Base-by-base conservation (phyloP, 495 filamentous ascomycete species). In the Neurospora sp. region DNA sequence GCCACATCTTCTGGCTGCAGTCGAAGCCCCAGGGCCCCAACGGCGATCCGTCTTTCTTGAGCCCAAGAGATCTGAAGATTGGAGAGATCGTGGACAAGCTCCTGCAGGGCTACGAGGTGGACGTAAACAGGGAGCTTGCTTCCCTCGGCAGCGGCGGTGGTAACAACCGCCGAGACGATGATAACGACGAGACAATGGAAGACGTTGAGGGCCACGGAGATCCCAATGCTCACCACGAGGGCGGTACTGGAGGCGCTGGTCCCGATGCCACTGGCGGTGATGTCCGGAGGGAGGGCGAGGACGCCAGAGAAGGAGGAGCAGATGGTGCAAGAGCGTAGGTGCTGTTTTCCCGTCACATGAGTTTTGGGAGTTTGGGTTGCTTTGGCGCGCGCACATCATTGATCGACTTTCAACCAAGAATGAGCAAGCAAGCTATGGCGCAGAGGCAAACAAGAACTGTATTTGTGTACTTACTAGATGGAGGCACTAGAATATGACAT, bases 271-370 rank as follows among this genome's bases (percentile, higher is more conserved):
- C 94, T 1, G 95, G 94, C 12, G 94, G 94, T 42, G 93, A 98
- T 82, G 85, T 97, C 72, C 87, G 95, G 78, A 91, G 96, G 78
- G 96, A 98, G 79, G 96, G 96, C 72, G 90, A 92, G 81, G 90
- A 89, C 74, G 89, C 93, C 38, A 86, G 96, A 81, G 93, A 97
- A 78, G 96, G 94, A 71, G 96, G 96, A 78, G 94, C 93, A 72
- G 95, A 98, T 83, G 96, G 96, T 75, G 96, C 92, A 83, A 88
- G 94, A 97, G 94, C 95, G 96, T 99, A 98, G 96, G 96, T 98
- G 83, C 85, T 85, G 81, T 84, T 83, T 84, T 78, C 77, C 78
- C 76, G 39, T 71, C 70, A 59, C 71, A 70, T 77, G 77, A 75
- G 44, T 77, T 74, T 75, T 75, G 71, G 66, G 70, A 81, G 79